phyloP scores from a whole-genome alignment of 2,329 filamentous ascomycete species.

The Alternaria viburni region DNA sequence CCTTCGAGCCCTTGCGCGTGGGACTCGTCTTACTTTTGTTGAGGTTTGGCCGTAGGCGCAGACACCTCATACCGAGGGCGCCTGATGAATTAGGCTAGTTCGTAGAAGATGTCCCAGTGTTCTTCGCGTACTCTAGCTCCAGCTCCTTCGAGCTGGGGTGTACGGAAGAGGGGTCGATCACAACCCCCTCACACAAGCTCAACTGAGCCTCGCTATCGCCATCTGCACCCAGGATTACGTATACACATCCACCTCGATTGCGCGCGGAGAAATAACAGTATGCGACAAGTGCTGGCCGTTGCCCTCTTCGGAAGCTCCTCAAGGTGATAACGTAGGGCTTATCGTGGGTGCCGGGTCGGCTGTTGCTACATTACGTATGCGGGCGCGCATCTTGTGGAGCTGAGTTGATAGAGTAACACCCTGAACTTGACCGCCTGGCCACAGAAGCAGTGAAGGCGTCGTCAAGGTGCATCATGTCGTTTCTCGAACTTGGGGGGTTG shows the following conservation, averaged over 20 bases:
- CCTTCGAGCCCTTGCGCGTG: background rate
- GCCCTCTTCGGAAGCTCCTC: conserved; percentile 5
- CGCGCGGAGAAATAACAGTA: background rate
- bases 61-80: background rate
- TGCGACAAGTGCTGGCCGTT: background rate
- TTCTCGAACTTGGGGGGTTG: conserved; percentile 55
- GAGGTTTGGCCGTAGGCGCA: background rate
- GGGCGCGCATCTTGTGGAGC: background rate
- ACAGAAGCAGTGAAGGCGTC: background rate
- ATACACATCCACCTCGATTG: background rate
- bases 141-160: background rate
- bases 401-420: background rate
- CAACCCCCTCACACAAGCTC: too few species aligned
- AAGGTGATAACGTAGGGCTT: conserved; percentile 11
- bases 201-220: background rate
- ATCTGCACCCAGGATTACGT: background rate
- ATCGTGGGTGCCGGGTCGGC: conserved; percentile 2
- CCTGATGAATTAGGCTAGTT: background rate
- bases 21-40: background rate
- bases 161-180: background rate
- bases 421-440: background rate
- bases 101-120: background rate
- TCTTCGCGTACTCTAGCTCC: background rate
- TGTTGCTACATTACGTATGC: conserved; percentile 9
- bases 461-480: conserved; percentile 44